Conservation (phyloP, 129 eudicot species). For the Pulicaria dysenterica region DNA sequence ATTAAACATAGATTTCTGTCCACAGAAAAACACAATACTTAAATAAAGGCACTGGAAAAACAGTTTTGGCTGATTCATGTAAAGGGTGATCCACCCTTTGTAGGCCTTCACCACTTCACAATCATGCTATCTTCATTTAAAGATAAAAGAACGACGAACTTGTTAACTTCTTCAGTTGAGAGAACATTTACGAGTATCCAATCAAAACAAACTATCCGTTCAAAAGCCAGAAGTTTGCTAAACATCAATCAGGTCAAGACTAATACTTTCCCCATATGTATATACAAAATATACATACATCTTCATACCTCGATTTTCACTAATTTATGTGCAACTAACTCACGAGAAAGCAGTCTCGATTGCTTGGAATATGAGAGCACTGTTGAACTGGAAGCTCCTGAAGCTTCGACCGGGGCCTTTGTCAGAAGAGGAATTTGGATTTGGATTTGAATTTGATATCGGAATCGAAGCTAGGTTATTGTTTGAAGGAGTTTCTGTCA, state of each 20-base stretch:
- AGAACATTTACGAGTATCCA: background rate
- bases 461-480: slow-evolving; percentile 22
- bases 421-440: slow-evolving; percentile 27
- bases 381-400: slow-evolving; percentile 70
- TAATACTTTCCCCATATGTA: slow-evolving; percentile 20
- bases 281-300: slow-evolving; percentile 24
- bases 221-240: slow-evolving; percentile 17
- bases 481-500: slow-evolving; percentile 52
- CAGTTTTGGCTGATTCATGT: no score
- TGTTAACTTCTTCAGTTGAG: background rate
- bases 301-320: background rate
- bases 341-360: slow-evolving; percentile 60
- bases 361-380: slow-evolving; percentile 55
- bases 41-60: no score
- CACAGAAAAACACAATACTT: no score
- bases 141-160: background rate
- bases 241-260: slow-evolving; percentile 7
- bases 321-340: slow-evolving; percentile 23
- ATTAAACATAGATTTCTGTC: no score
- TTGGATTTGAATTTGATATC: slow-evolving; percentile 26
- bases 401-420: slow-evolving; percentile 69
- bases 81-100: no score
- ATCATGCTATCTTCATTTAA: no score
- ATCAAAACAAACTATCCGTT: slow-evolving; percentile 12
- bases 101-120: no score